These are phyloP conservation scores for Elaphomyces granulatus DNA, from an alignment of 495 filamentous ascomycete genomes.

Conservation along the genomic window DNA sequence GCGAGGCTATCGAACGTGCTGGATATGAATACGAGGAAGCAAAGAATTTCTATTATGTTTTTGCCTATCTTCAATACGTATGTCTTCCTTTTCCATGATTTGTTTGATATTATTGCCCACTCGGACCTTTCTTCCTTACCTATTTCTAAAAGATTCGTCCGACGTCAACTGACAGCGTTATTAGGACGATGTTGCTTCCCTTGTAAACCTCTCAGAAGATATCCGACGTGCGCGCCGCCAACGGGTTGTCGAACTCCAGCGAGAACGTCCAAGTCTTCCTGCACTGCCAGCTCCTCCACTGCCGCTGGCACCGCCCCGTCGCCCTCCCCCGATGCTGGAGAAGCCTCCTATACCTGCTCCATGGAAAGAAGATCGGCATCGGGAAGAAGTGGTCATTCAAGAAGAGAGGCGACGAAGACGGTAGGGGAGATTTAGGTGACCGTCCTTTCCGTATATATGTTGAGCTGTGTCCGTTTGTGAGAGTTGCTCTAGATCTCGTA, in stretches of 20 bases:
- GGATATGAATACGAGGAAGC: conserved; percentile 92
- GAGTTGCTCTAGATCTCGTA: too few relatives aligned
- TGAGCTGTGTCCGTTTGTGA: too few relatives aligned
- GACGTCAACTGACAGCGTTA: background rate
- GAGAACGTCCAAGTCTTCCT: conserved; percentile 45
- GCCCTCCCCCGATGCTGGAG: conserved; percentile 5
- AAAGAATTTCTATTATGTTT: conserved; percentile 77
- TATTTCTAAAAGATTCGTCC: conserved; percentile 14
- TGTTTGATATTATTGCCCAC: background rate
- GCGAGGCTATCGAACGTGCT: conserved; percentile 70
- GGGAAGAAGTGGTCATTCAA: too few relatives aligned
- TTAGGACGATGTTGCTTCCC: conserved; percentile 72
- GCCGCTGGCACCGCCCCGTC: background rate
- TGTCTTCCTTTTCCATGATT: conserved; percentile 25
- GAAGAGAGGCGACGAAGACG: too few relatives aligned
- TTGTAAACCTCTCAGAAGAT: conserved; percentile 67
- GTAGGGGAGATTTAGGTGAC: too few relatives aligned
- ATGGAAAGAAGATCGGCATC: too few relatives aligned
- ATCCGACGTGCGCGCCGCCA: conserved; percentile 64
- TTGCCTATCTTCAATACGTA: conserved; percentile 80
- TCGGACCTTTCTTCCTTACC: conserved; percentile 9
- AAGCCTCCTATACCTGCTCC: conserved; percentile 6
- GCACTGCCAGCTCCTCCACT: conserved; percentile 12
- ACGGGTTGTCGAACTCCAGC: conserved; percentile 69
- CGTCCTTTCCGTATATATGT: too few relatives aligned